These are phyloP conservation scores for Malassezia nana DNA, from an alignment of 1,284 basidiomycete genomes.

Conservation along the genomic window DNA sequence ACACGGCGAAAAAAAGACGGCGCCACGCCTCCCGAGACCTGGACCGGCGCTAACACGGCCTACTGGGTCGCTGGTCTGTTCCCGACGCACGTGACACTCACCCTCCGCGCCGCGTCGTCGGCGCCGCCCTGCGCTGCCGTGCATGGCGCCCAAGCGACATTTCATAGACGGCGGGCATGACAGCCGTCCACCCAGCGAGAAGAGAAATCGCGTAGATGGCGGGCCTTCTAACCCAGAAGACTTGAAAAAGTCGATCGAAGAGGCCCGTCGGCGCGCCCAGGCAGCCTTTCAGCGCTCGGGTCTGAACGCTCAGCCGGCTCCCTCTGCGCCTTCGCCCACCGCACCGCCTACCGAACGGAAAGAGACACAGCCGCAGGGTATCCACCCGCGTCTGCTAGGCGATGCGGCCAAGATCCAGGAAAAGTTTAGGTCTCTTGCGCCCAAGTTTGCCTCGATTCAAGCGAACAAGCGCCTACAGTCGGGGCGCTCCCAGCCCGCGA, in stretches of 20 bases:
- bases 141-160: conserved; percentile 15
- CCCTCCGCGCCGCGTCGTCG: background rate
- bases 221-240: background rate
- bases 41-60: conserved; percentile 9
- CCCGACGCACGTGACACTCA: background rate
- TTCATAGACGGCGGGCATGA: background rate
- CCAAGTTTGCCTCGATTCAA: conserved; percentile 14
- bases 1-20: background rate
- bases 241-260: conserved; percentile 12
- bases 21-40: background rate
- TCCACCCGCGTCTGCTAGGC: conserved; percentile 34
- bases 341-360: background rate
- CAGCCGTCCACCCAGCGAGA: background rate
- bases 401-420: conserved; percentile 15
- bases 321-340: background rate
- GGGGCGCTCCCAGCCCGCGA: background rate
- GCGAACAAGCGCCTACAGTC: conserved; percentile 8
- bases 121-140: background rate
- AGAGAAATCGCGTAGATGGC: background rate
- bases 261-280: conserved; percentile 14
- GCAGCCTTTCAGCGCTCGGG: conserved; percentile 13
- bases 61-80: background rate
- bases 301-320: background rate
- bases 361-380: conserved; percentile 21
- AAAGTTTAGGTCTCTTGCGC: conserved; percentile 8